Percentiles rank a stretch among this genome's conserved stretches.
Conservation (phyloP, 208 protist genomes). For the Trypanosomatidae sp. region DNA sequence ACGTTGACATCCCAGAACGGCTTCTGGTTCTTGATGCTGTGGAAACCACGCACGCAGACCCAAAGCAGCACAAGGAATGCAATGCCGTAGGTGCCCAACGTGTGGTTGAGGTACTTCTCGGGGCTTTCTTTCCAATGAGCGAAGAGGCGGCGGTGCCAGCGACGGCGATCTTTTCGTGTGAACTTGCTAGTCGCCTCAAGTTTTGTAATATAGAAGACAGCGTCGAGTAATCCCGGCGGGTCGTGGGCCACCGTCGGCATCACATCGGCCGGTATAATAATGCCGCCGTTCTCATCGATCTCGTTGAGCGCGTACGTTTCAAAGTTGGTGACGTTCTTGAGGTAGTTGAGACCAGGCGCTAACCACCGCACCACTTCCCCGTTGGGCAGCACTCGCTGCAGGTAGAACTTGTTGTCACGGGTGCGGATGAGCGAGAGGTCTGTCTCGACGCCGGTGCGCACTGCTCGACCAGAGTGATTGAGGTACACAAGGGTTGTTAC, state of each 20-base stretch:
- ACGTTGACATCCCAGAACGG: slow-evolving; percentile 88
- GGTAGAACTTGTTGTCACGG: slow-evolving; percentile 91
- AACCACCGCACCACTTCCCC: slow-evolving; percentile 85
- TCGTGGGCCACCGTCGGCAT: slow-evolving; percentile 72
- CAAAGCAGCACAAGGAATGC: slow-evolving; percentile 57
- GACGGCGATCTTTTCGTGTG: slow-evolving; percentile 83
- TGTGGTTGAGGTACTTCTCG: slow-evolving; percentile 77
- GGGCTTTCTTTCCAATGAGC: slow-evolving; percentile 85
- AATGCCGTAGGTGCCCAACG: slow-evolving; percentile 65
- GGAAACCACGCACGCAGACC: slow-evolving; percentile 73
- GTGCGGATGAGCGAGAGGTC: slow-evolving; percentile 80
- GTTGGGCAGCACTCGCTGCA: slow-evolving; percentile 79
- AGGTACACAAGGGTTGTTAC: slow-evolving; percentile 86
- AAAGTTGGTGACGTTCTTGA: slow-evolving; percentile 89
- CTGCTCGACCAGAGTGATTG: slow-evolving; percentile 52
- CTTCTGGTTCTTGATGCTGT: slow-evolving; percentile 88
- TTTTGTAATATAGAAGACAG: slow-evolving; percentile 73
- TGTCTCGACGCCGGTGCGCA: slow-evolving; percentile 67
- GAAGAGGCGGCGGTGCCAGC: slow-evolving; percentile 75
- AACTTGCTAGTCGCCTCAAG: slow-evolving; percentile 73
- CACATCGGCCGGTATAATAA: slow-evolving; percentile 81
- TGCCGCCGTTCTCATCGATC: slow-evolving; percentile 87
- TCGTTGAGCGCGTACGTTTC: slow-evolving; percentile 85
- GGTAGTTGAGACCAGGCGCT: slow-evolving; percentile 79
- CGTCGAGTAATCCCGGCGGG: slow-evolving; percentile 67